Evolutionary conservation across 2,329 filamentous ascomycete species (phyloP), one percentile per base, ranked within the genome.

Genomic region (Atkinsonella hypoxylon): DNA sequence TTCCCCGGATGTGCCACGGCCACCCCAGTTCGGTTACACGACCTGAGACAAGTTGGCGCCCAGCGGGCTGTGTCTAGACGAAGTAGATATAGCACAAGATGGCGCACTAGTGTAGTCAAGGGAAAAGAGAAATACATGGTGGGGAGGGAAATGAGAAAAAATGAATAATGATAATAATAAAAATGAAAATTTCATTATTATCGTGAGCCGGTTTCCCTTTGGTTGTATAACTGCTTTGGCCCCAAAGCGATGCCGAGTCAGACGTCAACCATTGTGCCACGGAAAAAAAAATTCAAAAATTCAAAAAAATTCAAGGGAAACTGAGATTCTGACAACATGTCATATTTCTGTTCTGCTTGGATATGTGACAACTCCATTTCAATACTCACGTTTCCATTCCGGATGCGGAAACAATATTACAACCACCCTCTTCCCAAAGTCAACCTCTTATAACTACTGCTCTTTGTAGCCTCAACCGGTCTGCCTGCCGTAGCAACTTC

Each of bases 401-500:
- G 13, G 20, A 45, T 49, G 13, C n/a, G 41, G 47, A 42, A 26
- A 26, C 41, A 43, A 18, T 38, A 38, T 39, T 49, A 64, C 47
- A 64, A 11, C 61, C 61, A 64, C 3, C 55, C 56, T 30, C 45
- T 51, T 22, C 58, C 58, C 11, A 52, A 56, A n/a, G 60, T 64
- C 18, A 65, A 47, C 46, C 62, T 56, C 55, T 61, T 62, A 17
- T 65, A 65, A 31, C 54, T 63, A n/a, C 49, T 56, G 1, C 50
- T 43, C 17, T 47, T 52, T 1, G 48, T 46, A 17, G 57, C 43
- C 0, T 52, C 53, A 22, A 50, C 56, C 32, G 61, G 58, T 20
- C 47, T 53, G 9, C 50, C 55, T 15, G 61, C 56, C 31, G 54
- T 59, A 50, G 53, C 75, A 40, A n/a, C 17, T 13, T 32, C 26